phyloP scores from a whole-genome alignment of 192 early-diverging fungal species.

The Linnemannia elongata region DNA sequence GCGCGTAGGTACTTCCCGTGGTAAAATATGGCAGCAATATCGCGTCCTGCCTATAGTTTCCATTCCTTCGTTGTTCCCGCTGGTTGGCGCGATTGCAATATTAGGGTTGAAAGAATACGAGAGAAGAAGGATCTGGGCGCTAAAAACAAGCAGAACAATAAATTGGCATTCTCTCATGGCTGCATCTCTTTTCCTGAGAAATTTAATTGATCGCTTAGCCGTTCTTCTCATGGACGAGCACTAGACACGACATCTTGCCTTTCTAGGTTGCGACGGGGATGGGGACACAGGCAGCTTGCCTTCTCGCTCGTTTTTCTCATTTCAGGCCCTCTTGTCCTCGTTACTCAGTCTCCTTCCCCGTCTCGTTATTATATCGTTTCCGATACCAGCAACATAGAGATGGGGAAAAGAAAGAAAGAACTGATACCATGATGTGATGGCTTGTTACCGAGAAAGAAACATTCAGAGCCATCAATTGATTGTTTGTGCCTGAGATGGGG shows the following conservation, averaged over 20 bases:
- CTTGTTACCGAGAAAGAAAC: too few relatives aligned
- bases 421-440: background rate
- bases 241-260: background rate
- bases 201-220: background rate
- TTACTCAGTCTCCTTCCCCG: background rate
- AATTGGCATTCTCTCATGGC: background rate
- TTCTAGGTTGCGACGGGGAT: background rate
- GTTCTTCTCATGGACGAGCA: background rate
- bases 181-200: background rate
- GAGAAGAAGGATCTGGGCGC: background rate
- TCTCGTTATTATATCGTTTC: background rate
- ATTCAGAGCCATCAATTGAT: too few relatives aligned
- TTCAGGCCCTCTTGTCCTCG: background rate
- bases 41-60: background rate
- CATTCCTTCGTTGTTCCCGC: background rate
- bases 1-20: background rate
- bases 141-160: slow-evolving; percentile 2
- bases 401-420: background rate
- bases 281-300: background rate
- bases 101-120: background rate
- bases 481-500: too few relatives aligned
- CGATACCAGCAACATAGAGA: background rate
- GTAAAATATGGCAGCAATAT: background rate
- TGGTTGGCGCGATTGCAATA: background rate
- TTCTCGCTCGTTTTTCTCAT: background rate